phyloP scores from a whole-genome alignment of 768 basidiomycete species.

The Tubosaeta sp. region DNA sequence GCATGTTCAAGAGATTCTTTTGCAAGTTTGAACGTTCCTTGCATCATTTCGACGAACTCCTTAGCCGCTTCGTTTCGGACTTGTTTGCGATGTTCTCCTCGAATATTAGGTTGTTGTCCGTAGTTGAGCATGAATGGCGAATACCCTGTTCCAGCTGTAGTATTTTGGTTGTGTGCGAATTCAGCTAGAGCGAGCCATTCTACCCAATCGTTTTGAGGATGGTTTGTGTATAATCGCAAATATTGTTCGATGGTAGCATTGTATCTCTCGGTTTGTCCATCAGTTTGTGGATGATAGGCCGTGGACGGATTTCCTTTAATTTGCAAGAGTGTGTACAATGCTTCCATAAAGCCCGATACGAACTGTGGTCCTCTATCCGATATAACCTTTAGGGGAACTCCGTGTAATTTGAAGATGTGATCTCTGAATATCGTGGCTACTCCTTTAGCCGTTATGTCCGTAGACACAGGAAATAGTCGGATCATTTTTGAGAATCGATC shows the following conservation, averaged over 20 bases:
- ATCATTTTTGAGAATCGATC: no score
- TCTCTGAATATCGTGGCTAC: no score
- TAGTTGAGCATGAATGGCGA: not conserved
- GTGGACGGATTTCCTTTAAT: conserved; percentile 35
- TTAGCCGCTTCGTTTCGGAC: no score
- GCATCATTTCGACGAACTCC: not conserved
- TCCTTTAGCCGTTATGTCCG: no score
- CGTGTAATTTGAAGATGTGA: no score
- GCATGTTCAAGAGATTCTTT: not conserved
- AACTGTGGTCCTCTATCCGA: no score
- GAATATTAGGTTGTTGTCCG: not conserved
- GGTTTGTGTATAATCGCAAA: not conserved
- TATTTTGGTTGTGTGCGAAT: not conserved
- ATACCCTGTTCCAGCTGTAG: not conserved
- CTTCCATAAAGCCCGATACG: conserved; percentile 21
- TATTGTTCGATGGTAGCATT: not conserved
- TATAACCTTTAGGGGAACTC: no score
- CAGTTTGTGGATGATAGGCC: conserved; percentile 37
- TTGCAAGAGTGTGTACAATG: conserved; percentile 26
- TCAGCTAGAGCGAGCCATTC: not conserved
- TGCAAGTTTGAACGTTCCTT: no score
- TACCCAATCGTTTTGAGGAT: not conserved
- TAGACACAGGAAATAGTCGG: no score
- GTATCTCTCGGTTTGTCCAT: not conserved
- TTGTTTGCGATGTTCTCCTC: no score